Percentiles rank a stretch among this genome's conserved stretches.
phyloP scores from a whole-genome alignment of 129 eudicot species.

The Flaveria brownii region DNA sequence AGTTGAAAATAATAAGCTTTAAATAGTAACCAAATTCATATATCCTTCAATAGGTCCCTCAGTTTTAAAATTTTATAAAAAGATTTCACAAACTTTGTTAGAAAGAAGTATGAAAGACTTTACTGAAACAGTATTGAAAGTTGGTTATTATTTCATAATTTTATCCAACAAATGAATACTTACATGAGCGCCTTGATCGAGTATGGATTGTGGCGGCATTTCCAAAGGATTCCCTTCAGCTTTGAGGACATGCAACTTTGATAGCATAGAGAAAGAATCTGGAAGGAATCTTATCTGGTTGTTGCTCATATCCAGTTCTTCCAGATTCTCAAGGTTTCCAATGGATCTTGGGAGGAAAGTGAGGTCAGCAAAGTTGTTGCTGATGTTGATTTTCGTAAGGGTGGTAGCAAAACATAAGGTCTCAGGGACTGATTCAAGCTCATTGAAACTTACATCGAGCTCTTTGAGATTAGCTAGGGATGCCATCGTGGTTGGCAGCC shows the following conservation, averaged over 20 bases:
- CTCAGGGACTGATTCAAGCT: conserved; percentile 77
- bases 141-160: neutral
- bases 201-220: conserved; percentile 62
- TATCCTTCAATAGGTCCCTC: too few species aligned
- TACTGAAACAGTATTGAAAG: too few species aligned
- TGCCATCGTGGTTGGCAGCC: conserved; percentile 83
- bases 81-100: too few species aligned
- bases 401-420: conserved; percentile 88
- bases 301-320: conserved; percentile 73
- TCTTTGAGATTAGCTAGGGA: conserved; percentile 60
- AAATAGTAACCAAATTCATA: too few species aligned
- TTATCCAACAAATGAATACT: neutral
- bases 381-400: conserved; percentile 68
- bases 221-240: conserved; percentile 88
- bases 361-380: conserved; percentile 90
- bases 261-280: conserved; percentile 72
- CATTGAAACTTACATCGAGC: conserved; percentile 87
- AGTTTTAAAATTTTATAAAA: too few species aligned
- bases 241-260: conserved; percentile 56
- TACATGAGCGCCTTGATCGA: conserved; percentile 70
- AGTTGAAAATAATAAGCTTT: too few species aligned
- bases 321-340: conserved; percentile 89
- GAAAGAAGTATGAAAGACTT: too few species aligned
- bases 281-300: conserved; percentile 80
- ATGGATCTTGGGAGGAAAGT: conserved; percentile 79